Evolutionary conservation across 495 filamentous ascomycete species (phyloP), one percentile per base, ranked within the genome.

Genomic region (Penicillium paxilli): DNA sequence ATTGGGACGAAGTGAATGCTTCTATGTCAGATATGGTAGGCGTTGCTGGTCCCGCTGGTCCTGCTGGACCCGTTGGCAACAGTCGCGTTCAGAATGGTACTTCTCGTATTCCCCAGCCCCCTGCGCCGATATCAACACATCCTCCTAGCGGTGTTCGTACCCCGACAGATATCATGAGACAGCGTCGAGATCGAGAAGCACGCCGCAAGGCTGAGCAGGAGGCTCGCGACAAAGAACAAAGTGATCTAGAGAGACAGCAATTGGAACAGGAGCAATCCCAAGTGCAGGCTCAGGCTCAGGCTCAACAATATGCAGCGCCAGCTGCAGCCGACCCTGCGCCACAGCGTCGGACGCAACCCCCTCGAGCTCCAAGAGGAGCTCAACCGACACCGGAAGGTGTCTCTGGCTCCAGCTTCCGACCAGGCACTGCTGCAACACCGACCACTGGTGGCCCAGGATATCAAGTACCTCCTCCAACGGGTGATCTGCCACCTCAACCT

Each of bases 1-100:
- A 96, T 67, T 78, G 83, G 38, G 82, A 87, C 49, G 94, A 98
- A 78, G 86, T 93, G 79, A 91, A 92, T 87, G 92, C 93, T 62
- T 83, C 86, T 58, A 98, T 98, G 94, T 87, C 94, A 60, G 89
- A 96, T 71, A 76, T 96, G 63, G 76, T 82, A 66, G 79, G 79
- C 62, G 81, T 82, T 54, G 71, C 74, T 66, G 70, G 69, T 62
- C 59, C 67, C 46, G 49, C 68, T 45, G 72, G 67, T 30, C 57
- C 70, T 10, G 30, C 30, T 14, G 30, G 30, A 14, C 30, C 30
- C 47, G 66, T 60, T 42, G 61, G 71, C 50, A 79, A 73, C 59
- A 67, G 69, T 44, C 77, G 80, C 25, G 63, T 66, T 25, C 79
- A 76, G 40, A 82, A 81, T 69, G 80, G 79, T 25, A 67, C 68